Evolutionary conservation across 495 filamentous ascomycete genomes (phyloP).

Genomic region (Hypoxylon rickii): DNA sequence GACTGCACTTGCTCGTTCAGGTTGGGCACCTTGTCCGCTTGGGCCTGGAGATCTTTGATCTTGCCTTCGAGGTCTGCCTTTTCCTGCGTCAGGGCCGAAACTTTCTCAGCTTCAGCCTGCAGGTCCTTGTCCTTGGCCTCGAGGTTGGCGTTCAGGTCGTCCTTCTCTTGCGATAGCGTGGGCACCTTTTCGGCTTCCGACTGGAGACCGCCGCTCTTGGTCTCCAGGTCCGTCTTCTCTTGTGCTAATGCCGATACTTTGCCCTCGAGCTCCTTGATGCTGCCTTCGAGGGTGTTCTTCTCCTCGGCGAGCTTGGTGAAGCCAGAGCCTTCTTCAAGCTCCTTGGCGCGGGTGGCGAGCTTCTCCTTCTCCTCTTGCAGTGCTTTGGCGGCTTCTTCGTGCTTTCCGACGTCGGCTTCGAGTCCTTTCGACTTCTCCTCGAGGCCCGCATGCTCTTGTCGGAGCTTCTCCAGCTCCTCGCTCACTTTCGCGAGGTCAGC

Average conservation of each 20-base stretch:
- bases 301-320: constrained; percentile 32
- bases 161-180: constrained; percentile 29
- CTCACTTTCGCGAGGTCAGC: constrained; percentile 29
- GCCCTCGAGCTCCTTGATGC: constrained; percentile 39
- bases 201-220: constrained; percentile 22
- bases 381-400: constrained; percentile 19
- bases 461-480: constrained; percentile 35
- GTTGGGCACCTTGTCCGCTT: constrained; percentile 31
- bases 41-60: constrained; percentile 25
- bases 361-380: constrained; percentile 33
- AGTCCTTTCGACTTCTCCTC: constrained; percentile 30
- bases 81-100: constrained; percentile 35
- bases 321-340: constrained; percentile 25
- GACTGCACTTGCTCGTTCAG: constrained; percentile 30
- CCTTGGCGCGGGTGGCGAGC: constrained; percentile 26
- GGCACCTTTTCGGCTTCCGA: constrained; percentile 30
- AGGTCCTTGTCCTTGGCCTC: constrained; percentile 38
- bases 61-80: constrained; percentile 40
- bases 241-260: constrained; percentile 38
- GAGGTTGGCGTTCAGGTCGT: constrained; percentile 40
- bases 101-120: constrained; percentile 43
- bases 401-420: constrained; percentile 28
- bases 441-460: constrained; percentile 31
- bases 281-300: constrained; percentile 36
- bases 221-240: constrained; percentile 39